These are phyloP conservation scores for Pichia californica DNA, from an alignment of 805 yeast genomes.

Conservation along the genomic window DNA sequence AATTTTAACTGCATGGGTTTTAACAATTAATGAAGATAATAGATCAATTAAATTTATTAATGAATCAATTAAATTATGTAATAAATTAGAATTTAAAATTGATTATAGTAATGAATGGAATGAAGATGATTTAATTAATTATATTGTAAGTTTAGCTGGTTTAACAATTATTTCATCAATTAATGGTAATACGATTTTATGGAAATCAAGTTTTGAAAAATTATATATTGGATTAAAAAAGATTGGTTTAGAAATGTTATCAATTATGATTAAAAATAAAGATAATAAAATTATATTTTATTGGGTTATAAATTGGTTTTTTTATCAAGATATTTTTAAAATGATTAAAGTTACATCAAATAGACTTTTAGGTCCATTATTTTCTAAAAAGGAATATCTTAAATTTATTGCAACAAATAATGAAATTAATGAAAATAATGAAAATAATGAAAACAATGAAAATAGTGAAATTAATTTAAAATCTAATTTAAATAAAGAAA, in stretches of 20 bases:
- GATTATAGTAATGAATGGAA: not conserved
- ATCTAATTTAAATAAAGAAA: not conserved
- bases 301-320: slow-evolving; percentile 19
- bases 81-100: not conserved
- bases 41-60: slow-evolving; percentile 6
- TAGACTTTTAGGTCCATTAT: slow-evolving; percentile 17
- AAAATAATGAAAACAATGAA: not conserved
- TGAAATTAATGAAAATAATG: not conserved
- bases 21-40: slow-evolving; percentile 8
- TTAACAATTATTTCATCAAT: slow-evolving; percentile 17
- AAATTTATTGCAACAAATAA: slow-evolving; percentile 2
- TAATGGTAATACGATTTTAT: slow-evolving; percentile 15
- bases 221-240: slow-evolving; percentile 11
- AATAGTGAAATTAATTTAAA: not conserved
- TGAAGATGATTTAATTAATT: slow-evolving; percentile 11
- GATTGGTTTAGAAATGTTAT: slow-evolving; percentile 14
- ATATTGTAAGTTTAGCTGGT: slow-evolving; percentile 15
- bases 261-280: slow-evolving; percentile 5
- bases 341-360: slow-evolving; percentile 17
- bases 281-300: slow-evolving; percentile 9
- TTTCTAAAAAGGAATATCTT: slow-evolving; percentile 18
- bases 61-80: slow-evolving; percentile 8
- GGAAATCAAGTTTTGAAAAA: slow-evolving; percentile 18
- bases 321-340: slow-evolving; percentile 22
- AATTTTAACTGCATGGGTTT: slow-evolving; percentile 15